Evolutionary conservation across 257 asterid genomes (phyloP), one percentile per base, ranked within the genome.

Genomic region (Solanum chiquidenum): DNA sequence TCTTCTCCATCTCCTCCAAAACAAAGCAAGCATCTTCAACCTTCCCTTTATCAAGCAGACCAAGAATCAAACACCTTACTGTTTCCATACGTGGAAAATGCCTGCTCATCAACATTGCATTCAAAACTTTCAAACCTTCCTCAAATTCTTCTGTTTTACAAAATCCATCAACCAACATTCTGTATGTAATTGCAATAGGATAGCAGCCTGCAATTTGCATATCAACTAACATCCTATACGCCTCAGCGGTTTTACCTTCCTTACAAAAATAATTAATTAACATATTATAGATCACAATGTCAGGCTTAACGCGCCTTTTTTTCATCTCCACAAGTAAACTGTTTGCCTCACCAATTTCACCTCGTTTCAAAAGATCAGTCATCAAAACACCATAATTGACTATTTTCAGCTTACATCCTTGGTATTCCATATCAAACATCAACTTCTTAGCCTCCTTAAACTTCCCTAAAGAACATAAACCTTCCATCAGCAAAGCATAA

Each of bases 361-460:
- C 96, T 88, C 95, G 86, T 84, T 84, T 95, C 4, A 89, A 92
- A 86, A 95, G 98, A 91, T 91, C 96, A 86, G 91, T 94, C 93
- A 95, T 91, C 89, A 97, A 83, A 85, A 95, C 94, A 1, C 98
- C 98, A 71, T 94, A 95, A 88, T 97, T 97, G 68, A 93, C 89
- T 18, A 92, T 92, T 88, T 91, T 87, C 20, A 88, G 87, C 91
- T 94, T 95, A 91, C 99, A 97, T 3, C 98, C 98, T 44, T 89
- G 98, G 90, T 97, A 95, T 89, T 94, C 98, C 99, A 97, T 97
- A 87, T 97, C 98, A 83, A 95, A 95, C 98, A 97, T 95, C 88
- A 94, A 58, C 71, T 97, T 95, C 90, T 92, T 93, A 4, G 99
- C 98, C 58, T 95, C 98, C 12, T 92, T 90, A 80, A 88, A 93